These are phyloP conservation scores for Tulasnella sp. DNA, from an alignment of 768 basidiomycete species.

Conservation along the genomic window DNA sequence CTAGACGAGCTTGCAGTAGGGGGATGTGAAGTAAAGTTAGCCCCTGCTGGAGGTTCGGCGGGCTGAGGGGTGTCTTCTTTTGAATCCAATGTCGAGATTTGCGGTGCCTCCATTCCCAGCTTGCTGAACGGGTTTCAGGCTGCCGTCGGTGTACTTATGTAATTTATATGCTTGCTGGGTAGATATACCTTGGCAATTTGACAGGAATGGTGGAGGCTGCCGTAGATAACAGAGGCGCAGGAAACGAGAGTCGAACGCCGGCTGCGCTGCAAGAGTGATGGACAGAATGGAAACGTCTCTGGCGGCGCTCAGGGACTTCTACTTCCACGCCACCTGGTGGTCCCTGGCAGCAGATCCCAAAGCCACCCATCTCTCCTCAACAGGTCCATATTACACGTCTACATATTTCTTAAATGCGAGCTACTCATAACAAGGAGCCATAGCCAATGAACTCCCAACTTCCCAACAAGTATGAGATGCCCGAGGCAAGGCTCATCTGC, in stretches of 20 bases:
- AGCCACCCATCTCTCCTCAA: neutral
- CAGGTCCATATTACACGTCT: neutral
- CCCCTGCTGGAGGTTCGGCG: neutral
- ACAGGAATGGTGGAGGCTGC: neutral
- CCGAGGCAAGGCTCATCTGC: neutral
- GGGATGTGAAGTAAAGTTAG: neutral
- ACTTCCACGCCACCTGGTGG: neutral
- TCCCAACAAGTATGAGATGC: neutral
- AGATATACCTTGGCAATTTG: neutral
- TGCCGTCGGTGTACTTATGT: neutral
- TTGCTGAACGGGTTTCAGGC: neutral
- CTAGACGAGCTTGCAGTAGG: neutral
- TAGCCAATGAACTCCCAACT: no score
- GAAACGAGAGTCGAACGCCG: neutral
- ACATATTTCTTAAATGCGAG: neutral
- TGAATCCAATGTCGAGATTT: conserved; percentile 20
- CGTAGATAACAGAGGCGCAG: neutral
- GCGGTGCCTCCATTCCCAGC: conserved; percentile 11
- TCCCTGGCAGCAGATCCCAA: no score
- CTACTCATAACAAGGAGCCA: no score
- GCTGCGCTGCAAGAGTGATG: neutral
- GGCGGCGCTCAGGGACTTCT: neutral
- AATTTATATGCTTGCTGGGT: neutral
- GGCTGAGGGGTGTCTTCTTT: conserved; percentile 21
- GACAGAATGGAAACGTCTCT: neutral